Conservation (phyloP, 805 yeast genomes). For the Kluyveromyces aestuarii region DNA sequence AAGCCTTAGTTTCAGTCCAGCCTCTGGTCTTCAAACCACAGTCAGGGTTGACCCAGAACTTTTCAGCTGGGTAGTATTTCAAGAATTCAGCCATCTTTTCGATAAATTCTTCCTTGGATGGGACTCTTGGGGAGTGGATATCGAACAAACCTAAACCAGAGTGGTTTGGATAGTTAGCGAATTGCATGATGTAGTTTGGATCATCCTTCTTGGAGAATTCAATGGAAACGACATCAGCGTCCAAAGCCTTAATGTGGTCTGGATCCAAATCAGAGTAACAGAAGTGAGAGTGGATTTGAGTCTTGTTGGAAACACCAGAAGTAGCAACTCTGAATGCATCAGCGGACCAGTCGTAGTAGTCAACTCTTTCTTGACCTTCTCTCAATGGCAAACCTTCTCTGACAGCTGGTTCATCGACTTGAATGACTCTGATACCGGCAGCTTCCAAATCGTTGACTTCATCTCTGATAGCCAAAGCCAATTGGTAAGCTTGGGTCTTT, state of each 20-base stretch:
- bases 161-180: slow-evolving; percentile 98
- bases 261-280: slow-evolving; percentile 99
- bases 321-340: slow-evolving; percentile 99
- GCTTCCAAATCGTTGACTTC: slow-evolving; percentile 97
- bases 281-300: slow-evolving; percentile 99
- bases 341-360: slow-evolving; percentile 97
- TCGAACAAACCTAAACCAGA: slow-evolving; percentile 98
- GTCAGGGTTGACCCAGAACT: slow-evolving; percentile 99
- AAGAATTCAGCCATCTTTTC: slow-evolving; percentile 88
- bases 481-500: slow-evolving; percentile 90
- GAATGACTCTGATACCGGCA: slow-evolving; percentile 96
- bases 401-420: slow-evolving; percentile 99
- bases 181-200: slow-evolving; percentile 95
- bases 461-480: slow-evolving; percentile 95
- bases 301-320: slow-evolving; percentile 88
- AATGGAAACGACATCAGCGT: slow-evolving; percentile 98
- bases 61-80: slow-evolving; percentile 95
- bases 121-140: slow-evolving; percentile 99
- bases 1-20: slow-evolving; percentile 94
- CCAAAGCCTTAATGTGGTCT: slow-evolving; percentile 97
- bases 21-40: slow-evolving; percentile 99
- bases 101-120: slow-evolving; percentile 94
- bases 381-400: slow-evolving; percentile 99
- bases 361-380: slow-evolving; percentile 94
- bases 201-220: slow-evolving; percentile 99